These are phyloP conservation scores for Eucalyptus sp. DNA, from an alignment of 345 rosid genomes.

Conservation along the genomic window DNA sequence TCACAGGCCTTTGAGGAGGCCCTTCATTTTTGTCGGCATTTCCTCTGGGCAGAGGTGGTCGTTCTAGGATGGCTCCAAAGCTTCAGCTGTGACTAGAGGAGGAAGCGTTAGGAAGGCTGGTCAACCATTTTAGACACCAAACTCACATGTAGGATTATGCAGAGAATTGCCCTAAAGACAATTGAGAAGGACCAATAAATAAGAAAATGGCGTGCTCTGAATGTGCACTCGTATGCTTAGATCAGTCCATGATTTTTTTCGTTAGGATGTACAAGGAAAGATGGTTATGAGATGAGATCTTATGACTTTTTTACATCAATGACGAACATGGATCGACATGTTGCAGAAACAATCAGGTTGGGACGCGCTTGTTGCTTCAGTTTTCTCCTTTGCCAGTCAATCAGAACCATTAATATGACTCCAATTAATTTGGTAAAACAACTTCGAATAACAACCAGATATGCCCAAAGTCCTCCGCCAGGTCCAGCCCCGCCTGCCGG, in stretches of 20 bases:
- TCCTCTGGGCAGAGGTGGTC: neutral
- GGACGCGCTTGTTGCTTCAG: neutral
- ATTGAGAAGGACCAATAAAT: neutral
- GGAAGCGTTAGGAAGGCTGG: neutral
- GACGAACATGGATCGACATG: no score
- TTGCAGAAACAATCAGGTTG: neutral
- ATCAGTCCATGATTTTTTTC: neutral
- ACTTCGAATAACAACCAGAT: neutral
- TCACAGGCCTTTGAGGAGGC: slow-evolving; percentile 41
- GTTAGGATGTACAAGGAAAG: neutral
- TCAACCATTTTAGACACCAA: neutral
- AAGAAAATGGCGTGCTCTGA: neutral
- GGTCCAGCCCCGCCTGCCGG: neutral
- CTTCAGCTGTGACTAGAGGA: neutral
- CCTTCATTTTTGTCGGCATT: slow-evolving; percentile 18
- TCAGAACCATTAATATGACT: neutral
- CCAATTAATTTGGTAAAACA: neutral
- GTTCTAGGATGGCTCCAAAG: neutral
- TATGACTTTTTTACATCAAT: neutral
- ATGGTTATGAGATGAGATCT: neutral
- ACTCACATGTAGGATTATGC: neutral
- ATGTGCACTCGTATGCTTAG: neutral
- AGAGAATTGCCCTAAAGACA: neutral
- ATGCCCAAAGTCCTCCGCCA: neutral
- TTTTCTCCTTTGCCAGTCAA: neutral